Conservation (phyloP, 2,329 filamentous ascomycete species). For the Bipolaris zeicola region DNA sequence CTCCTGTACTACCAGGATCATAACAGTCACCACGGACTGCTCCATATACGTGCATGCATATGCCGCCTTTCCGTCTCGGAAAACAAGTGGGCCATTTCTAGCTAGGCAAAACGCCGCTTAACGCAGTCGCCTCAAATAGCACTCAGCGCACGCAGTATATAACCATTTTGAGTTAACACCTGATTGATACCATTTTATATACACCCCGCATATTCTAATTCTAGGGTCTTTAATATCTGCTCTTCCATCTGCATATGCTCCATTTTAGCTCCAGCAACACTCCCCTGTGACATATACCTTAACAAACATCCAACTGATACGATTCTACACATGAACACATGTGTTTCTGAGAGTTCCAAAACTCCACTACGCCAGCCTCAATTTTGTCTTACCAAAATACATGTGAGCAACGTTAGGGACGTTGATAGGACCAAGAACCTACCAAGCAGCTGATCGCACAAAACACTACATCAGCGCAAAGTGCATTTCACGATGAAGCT, state of each 20-base stretch:
- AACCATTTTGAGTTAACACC: neutral
- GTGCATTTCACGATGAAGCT: neutral
- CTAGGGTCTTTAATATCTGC: too few species aligned
- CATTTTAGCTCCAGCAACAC: neutral
- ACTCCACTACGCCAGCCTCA: neutral
- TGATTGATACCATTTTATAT: neutral
- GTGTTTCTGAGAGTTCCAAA: neutral
- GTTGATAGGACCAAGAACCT: neutral
- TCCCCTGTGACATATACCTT: neutral
- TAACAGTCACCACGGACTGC: neutral
- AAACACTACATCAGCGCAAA: neutral
- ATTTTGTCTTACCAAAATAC: neutral
- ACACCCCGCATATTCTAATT: neutral
- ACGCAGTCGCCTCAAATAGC: neutral
- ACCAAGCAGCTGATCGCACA: too few species aligned
- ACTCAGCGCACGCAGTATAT: neutral
- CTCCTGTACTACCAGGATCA: neutral
- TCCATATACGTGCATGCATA: neutral
- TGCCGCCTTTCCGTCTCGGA: neutral
- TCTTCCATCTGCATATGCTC: neutral
- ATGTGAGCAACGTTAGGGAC: neutral
- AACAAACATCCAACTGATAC: neutral
- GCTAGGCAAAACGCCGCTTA: neutral
- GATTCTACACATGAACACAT: neutral
- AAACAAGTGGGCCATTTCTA: neutral